Evolutionary conservation across 345 rosid genomes (phyloP).

Genomic region (Chamaenerion angustifolium): DNA sequence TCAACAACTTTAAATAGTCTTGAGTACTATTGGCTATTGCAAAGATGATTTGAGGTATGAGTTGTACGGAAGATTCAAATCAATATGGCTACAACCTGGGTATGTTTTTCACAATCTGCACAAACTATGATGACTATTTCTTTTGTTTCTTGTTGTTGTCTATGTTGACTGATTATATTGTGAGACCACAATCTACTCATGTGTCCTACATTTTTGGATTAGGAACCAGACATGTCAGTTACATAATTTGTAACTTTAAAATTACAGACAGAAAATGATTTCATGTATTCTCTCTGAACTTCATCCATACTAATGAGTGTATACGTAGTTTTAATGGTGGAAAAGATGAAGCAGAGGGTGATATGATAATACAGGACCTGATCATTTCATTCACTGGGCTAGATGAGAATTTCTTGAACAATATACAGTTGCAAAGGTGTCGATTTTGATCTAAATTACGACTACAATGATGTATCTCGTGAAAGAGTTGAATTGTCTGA

Average conservation of each 20-base stretch:
- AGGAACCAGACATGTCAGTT: too few relatives aligned
- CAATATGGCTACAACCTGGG: slow-evolving; percentile 68
- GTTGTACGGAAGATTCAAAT: slow-evolving; percentile 67
- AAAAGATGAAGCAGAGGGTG: slow-evolving; percentile 52
- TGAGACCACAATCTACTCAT: too few relatives aligned
- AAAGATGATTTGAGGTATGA: slow-evolving; percentile 77
- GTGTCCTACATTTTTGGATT: too few relatives aligned
- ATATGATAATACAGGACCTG: slow-evolving; percentile 71
- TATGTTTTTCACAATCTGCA: slow-evolving; percentile 12
- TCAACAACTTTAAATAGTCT: slow-evolving; percentile 57
- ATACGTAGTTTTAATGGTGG: slow-evolving; percentile 31
- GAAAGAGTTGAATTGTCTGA: too few relatives aligned
- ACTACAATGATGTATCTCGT: too few relatives aligned
- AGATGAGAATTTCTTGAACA: slow-evolving; percentile 81
- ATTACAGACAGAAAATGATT: too few relatives aligned
- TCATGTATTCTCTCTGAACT: background rate
- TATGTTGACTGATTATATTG: too few relatives aligned
- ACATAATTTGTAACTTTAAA: too few relatives aligned
- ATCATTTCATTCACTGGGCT: slow-evolving; percentile 62
- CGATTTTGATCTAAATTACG: background rate
- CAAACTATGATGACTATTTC: too few relatives aligned
- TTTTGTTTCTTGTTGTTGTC: too few relatives aligned
- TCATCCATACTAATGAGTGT: slow-evolving; percentile 2
- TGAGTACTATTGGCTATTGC: slow-evolving; percentile 91
- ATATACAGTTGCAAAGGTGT: slow-evolving; percentile 91